Evolutionary conservation across 257 asterid species (phyloP), one percentile per base, ranked within the genome.

Genomic region (Solanum raphanifolium): DNA sequence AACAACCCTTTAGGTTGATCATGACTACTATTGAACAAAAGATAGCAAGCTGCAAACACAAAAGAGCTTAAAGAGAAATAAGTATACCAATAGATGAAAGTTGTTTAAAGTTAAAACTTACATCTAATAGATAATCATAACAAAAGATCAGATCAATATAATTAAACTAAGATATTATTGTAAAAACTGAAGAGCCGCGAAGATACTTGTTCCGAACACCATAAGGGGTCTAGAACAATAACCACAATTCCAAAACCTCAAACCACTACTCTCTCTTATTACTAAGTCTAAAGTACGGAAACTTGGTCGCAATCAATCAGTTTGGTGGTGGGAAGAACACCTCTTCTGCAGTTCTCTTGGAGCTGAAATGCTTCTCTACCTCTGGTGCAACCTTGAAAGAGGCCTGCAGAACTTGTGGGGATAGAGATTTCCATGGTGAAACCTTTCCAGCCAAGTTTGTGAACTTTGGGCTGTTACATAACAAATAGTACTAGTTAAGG

Each of bases 261-360:
- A 41, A 48, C 38, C 5, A 43, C 16, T 9, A 27, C 39, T 79
- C 65, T 43, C 27, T 43, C 20, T 46, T 48, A 46, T 81, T 46
- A 9, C 39, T 8, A 27, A 41, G 13, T 13, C 18, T 13, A 78
- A 78, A 41, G 65, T 60, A 41, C 0, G 3, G 15, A 79, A 25
- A 27, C 13, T 8, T 41, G 34, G 11, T 83, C 1, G 32, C 46
- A 10, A 83, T 83, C 25, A 15, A 79, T 84, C 88, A 93, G 20
- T 90, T 92, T 52, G 98, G 93, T 88, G 98, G 98, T 85, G 98
- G 98, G 90, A 95, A 95, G 93, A 95, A 95, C 86, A 94, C 94
- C 89, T 94, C 97, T 89, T 95, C 97, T 4, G 94, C 92, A 88
- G 84, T 90, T 90, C 98, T 95, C 94, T 91, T 94, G 4, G 93